Base-by-base conservation (phyloP, 2,329 filamentous ascomycete genomes). In the Fusarium sp. region DNA sequence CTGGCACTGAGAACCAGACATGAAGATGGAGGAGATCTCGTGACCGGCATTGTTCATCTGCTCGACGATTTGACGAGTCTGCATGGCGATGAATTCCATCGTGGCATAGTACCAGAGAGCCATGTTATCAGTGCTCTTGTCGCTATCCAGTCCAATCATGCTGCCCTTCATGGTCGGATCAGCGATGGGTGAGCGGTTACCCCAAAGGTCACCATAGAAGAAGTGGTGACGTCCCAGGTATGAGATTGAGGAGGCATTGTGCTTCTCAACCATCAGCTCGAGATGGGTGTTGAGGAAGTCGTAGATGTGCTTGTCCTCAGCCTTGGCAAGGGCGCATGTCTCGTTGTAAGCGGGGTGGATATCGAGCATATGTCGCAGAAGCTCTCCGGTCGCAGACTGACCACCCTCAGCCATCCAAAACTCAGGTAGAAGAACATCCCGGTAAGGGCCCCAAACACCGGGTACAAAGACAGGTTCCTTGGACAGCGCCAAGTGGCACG, bases 341-440 rank as follows among this genome's bases (percentile, higher is more conserved):
- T 95, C 90, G 65, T 91, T 88, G 79, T 94, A 95, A 4, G 94
- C 94, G 4, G 95, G 93, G 76, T 99, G 96, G 3, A 94, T 97
- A 78, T 98, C 95, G 51, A 98, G 88, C 73, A 98, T 91, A 80
- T 98, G 93, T 75, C 96, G 94, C 48, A 99, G 85, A 56, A 99
- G 86, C 79, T 98, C 96, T 51, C 96, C 96, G 0, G 96, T 99
- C 6, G 96, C 96, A 25, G 93, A 97, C 80, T 99, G 96, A 14
- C 96, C 96, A 69, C 96, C 96, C 79, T 99, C 96, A 17, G 96
- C 94, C 87, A 99, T 92, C 96, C 96, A 99, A 81, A 90, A 97
- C 60, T 90, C 90, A 1, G 96, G 94, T 20, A 98, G 87, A 40
- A 99, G 86, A 7, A 97, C 96, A 76, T 99, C 96, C 59, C 94